Conservation (phyloP, 345 rosid species). For the Corchorus capsularis region DNA sequence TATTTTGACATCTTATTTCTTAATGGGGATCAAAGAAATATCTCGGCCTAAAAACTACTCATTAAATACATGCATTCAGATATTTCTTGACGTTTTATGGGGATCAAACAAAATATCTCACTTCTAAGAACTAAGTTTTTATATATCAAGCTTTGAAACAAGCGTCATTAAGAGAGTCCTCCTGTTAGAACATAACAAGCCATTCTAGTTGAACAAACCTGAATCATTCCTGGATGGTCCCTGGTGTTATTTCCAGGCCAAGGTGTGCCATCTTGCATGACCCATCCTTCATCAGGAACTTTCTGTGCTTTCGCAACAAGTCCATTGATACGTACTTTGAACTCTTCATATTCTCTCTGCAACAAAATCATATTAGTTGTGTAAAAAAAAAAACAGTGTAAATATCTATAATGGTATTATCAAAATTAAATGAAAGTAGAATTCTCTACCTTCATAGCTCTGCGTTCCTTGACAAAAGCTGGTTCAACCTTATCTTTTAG, state of each 20-base stretch:
- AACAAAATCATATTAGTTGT: slow-evolving; percentile 13
- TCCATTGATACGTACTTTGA: slow-evolving; percentile 77
- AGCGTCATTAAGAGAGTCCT: background rate
- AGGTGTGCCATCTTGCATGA: slow-evolving; percentile 96
- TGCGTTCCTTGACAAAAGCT: slow-evolving; percentile 89
- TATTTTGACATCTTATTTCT: background rate
- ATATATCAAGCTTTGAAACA: slow-evolving; percentile 29
- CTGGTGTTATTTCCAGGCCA: slow-evolving; percentile 98
- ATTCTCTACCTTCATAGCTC: slow-evolving; percentile 82
- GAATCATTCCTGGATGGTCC: slow-evolving; percentile 99
- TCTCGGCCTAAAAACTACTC: slow-evolving; percentile 50
- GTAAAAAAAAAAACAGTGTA: background rate
- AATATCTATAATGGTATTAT: background rate
- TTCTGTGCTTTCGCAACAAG: slow-evolving; percentile 86
- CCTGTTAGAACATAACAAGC: background rate
- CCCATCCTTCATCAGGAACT: slow-evolving; percentile 91
- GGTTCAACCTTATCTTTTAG: slow-evolving; percentile 89
- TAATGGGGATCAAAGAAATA: slow-evolving; percentile 13
- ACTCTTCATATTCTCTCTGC: slow-evolving; percentile 94
- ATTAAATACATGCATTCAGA: slow-evolving; percentile 86
- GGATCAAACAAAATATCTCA: slow-evolving; percentile 37
- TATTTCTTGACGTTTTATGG: background rate
- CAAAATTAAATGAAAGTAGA: background rate
- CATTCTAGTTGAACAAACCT: slow-evolving; percentile 37
- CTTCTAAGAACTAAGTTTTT: slow-evolving; percentile 33